Evolutionary conservation across 2,329 filamentous ascomycete species (phyloP).

Genomic region (Diaporthe nobilis): DNA sequence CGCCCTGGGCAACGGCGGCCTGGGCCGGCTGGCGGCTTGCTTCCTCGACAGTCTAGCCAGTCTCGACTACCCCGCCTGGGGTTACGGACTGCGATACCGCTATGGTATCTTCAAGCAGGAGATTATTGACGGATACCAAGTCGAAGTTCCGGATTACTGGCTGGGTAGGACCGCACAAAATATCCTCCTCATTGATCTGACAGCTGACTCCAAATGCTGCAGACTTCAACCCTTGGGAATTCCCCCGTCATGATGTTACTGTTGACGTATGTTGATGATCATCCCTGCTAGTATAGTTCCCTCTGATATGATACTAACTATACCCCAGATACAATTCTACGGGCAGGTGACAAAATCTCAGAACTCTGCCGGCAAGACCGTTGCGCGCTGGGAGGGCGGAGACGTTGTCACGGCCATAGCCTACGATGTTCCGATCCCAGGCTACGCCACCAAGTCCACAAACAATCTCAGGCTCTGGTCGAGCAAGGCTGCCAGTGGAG

Average conservation of each 20-base stretch:
- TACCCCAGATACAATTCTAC: constrained; percentile 86
- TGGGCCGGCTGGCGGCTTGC: constrained; percentile 94
- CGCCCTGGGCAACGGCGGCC: constrained; percentile 93
- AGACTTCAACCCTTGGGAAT: constrained; percentile 99
- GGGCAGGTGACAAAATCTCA: constrained; percentile 83
- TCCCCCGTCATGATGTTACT: constrained; percentile 93
- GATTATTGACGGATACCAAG: constrained; percentile 97
- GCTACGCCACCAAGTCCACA: constrained; percentile 89
- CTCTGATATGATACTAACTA: background rate
- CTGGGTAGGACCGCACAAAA: constrained; percentile 56
- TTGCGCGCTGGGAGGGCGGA: constrained; percentile 89
- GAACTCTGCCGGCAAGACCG: constrained; percentile 82
- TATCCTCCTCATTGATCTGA: no score
- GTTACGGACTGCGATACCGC: constrained; percentile 94
- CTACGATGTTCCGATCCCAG: constrained; percentile 93
- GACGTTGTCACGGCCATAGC: constrained; percentile 93
- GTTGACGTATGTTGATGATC: constrained; percentile 75
- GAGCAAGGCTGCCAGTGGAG: constrained; percentile 95
- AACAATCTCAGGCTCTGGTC: constrained; percentile 99
- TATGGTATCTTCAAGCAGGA: constrained; percentile 99
- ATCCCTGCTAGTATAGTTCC: background rate
- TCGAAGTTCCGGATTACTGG: constrained; percentile 99
- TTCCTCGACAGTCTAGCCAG: constrained; percentile 97
- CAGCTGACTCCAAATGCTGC: no score
- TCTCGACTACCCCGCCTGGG: constrained; percentile 96